A percentile compares a stretch with the other conserved stretches of the same genome.
Conservation (phyloP, 495 filamentous ascomycete genomes). For the Lasiosphaeria miniovina region DNA sequence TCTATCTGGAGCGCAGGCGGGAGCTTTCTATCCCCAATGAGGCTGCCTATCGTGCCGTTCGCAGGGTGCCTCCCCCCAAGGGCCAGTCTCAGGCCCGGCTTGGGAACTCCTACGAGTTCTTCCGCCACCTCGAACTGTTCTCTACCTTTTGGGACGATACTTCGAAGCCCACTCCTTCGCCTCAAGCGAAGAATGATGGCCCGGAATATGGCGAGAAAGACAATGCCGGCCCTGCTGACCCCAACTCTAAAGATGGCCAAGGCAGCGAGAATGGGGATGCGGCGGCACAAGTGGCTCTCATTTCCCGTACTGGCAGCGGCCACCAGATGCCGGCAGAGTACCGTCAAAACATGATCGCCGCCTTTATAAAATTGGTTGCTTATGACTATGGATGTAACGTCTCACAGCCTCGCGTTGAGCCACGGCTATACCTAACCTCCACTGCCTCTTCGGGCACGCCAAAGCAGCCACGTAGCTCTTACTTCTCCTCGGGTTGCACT, state of each 20-base stretch:
- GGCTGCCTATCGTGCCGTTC: slow-evolving; percentile 50
- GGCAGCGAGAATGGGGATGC: slow-evolving; percentile 8
- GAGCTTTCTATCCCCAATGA: slow-evolving; percentile 51
- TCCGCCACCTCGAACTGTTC: slow-evolving; percentile 51
- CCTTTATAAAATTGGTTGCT: slow-evolving; percentile 73
- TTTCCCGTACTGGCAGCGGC: slow-evolving; percentile 57
- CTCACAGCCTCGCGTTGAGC: slow-evolving; percentile 57
- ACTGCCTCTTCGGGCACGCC: slow-evolving; percentile 45
- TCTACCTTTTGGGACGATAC: slow-evolving; percentile 54
- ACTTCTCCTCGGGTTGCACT: slow-evolving; percentile 50
- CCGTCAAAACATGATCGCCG: slow-evolving; percentile 65
- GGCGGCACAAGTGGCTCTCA: slow-evolving; percentile 4
- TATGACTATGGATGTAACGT: slow-evolving; percentile 80
- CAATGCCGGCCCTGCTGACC: slow-evolving; percentile 15
- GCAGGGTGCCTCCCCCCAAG: slow-evolving; percentile 46
- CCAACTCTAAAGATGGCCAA: slow-evolving; percentile 21
- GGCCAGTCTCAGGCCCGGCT: slow-evolving; percentile 46
- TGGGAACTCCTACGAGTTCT: slow-evolving; percentile 59
- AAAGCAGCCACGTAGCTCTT: slow-evolving; percentile 36
- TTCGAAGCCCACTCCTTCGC: slow-evolving; percentile 30
- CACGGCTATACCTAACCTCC: slow-evolving; percentile 56
- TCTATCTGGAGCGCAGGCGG: slow-evolving; percentile 49
- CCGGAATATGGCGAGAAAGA: slow-evolving; percentile 8
- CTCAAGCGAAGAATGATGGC: slow-evolving; percentile 26
- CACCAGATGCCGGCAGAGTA: slow-evolving; percentile 71